Percentiles rank a stretch among this genome's conserved stretches.
phyloP scores from a whole-genome alignment of 1,139 yeast genomes.

The Suhomyces maxii region DNA sequence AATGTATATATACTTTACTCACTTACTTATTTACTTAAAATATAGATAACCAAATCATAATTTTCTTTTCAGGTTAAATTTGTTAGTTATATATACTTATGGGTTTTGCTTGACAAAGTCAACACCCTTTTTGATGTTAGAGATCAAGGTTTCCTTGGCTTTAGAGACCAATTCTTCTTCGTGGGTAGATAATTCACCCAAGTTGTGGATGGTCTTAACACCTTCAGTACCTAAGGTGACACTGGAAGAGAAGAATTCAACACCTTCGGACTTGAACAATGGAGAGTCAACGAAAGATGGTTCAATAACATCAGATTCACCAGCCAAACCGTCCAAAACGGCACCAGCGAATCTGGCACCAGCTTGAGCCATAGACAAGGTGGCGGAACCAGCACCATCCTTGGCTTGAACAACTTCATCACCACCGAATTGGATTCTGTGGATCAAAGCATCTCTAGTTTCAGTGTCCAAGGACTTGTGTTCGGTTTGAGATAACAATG shows the following conservation, averaged over 20 bases:
- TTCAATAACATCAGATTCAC: constrained; percentile 49
- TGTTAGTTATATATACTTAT: constrained; percentile 20
- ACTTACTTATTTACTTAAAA: too few relatives aligned
- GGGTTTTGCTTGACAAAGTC: constrained; percentile 56
- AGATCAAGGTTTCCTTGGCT: constrained; percentile 57
- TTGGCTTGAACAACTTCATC: constrained; percentile 96
- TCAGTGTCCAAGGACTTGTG: constrained; percentile 52
- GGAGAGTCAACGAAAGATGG: constrained; percentile 52
- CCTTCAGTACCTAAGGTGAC: constrained; percentile 60
- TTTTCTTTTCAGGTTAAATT: too few relatives aligned
- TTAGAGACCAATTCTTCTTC: constrained; percentile 62
- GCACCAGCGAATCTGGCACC: constrained; percentile 76
- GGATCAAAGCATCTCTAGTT: constrained; percentile 65
- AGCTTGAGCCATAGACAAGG: constrained; percentile 96
- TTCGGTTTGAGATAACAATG: constrained; percentile 70
- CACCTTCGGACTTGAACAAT: constrained; percentile 42
- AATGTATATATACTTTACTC: too few relatives aligned
- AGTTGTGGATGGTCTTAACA: constrained; percentile 52
- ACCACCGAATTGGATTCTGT: constrained; percentile 95
- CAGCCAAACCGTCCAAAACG: constrained; percentile 57
- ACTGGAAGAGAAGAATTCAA: constrained; percentile 65
- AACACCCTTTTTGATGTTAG: constrained; percentile 61
- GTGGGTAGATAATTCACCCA: constrained; percentile 53
- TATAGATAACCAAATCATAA: too few relatives aligned
- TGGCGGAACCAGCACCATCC: constrained; percentile 93